These are phyloP conservation scores for Gliomastix tumulicola DNA, from an alignment of 2,329 filamentous ascomycete species.

Conservation along the genomic window DNA sequence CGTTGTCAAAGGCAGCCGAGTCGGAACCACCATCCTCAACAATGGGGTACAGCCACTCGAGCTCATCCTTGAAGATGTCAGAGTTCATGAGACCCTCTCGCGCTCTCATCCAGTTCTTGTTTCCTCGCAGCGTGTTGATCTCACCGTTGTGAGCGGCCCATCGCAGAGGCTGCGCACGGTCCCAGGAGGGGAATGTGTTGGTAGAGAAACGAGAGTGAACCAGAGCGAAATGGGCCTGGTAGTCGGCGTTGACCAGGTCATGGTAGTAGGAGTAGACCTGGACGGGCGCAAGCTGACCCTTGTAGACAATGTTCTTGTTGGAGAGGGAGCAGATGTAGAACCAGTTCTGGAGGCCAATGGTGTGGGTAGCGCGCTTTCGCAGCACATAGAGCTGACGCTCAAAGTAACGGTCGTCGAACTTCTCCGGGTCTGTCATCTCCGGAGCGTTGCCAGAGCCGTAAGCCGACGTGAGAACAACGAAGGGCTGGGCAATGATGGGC, in stretches of 20 bases:
- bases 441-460: slow-evolving; percentile 80
- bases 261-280: slow-evolving; percentile 99
- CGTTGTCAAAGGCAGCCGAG: slow-evolving; percentile 95
- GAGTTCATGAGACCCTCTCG: slow-evolving; percentile 93
- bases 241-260: slow-evolving; percentile 93
- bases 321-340: slow-evolving; percentile 96
- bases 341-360: slow-evolving; percentile 95
- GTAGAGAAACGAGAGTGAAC: slow-evolving; percentile 97
- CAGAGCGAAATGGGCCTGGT: slow-evolving; percentile 92
- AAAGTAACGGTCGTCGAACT: slow-evolving; percentile 79
- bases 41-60: slow-evolving; percentile 86
- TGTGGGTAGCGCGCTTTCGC: slow-evolving; percentile 89
- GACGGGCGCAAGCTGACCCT: slow-evolving; percentile 87
- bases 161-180: slow-evolving; percentile 88
- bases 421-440: slow-evolving; percentile 67
- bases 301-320: slow-evolving; percentile 99
- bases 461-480: slow-evolving; percentile 78
- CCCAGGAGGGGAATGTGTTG: slow-evolving; percentile 98
- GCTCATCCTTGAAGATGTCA: slow-evolving; percentile 83
- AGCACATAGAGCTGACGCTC: slow-evolving; percentile 92
- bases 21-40: slow-evolving; percentile 96
- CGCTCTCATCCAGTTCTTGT: slow-evolving; percentile 99
- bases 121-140: slow-evolving; percentile 94
- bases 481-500: slow-evolving; percentile 91
- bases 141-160: slow-evolving; percentile 99